Evolutionary conservation across 2,329 filamentous ascomycete genomes (phyloP), one percentile per base, ranked within the genome.

Genomic region (Hypoxylon sp.): DNA sequence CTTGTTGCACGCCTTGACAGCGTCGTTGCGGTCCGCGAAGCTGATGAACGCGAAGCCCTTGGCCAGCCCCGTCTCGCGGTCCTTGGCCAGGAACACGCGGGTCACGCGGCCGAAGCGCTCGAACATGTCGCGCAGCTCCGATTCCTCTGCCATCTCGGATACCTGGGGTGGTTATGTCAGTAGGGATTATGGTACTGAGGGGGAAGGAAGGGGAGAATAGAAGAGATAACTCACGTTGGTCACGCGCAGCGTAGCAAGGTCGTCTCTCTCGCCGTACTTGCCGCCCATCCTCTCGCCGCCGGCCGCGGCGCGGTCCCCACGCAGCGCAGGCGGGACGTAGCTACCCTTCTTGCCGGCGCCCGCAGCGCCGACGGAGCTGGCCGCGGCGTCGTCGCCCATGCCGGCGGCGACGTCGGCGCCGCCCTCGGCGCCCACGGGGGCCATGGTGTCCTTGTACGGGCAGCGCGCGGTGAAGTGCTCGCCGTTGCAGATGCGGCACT

Each of bases 361-460:
- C 32, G 82, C 82, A 40, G 79, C 83, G 22, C 81, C 84, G 50
- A 75, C 78, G 26, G 80, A 83, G 45, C 78, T 80, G 45, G 84
- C 70, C 0, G 72, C 66, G 20, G 73, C 70, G 54, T 86, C 84
- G 73, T 87, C 84, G 71, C 79, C 81, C 80, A 85, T 80, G 59
- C 84, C 85, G 50, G 84, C 85, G 32, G 84, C 86, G 26, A 82
- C 81, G 68, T 90, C 88, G 67, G 80, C 85, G 30, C 77, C 78
- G 49, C 78, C 79, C 59, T 81, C 83, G 79, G 89, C 88, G 71
- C 89, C 89, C 66, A 94, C 88, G 36, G 92, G 96, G 33, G 95
- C 93, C 93, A 99, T 97, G 74, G 95, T 99, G 80, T 98, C 96
- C 86, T 98, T 99, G 90, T 97, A 99, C 33, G 96, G 96, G 89